These are phyloP conservation scores for Aspergillus pseudotamarii DNA, from an alignment of 2,329 filamentous ascomycete species.

Conservation along the genomic window DNA sequence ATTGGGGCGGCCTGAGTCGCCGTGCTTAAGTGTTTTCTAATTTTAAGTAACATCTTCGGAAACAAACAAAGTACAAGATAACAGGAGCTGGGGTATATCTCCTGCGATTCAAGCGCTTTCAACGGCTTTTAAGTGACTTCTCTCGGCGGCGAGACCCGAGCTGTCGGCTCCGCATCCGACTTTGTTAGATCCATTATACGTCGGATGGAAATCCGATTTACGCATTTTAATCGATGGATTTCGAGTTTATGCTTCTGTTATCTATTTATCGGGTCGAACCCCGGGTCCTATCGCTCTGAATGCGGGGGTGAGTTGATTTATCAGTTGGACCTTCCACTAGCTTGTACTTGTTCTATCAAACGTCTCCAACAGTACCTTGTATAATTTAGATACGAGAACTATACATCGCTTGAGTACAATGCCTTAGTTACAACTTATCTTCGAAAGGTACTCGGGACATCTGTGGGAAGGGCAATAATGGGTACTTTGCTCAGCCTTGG, in stretches of 20 bases:
- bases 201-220: background rate
- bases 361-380: too few relatives aligned
- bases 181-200: background rate
- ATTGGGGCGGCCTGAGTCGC: background rate
- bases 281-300: background rate
- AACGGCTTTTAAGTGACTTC: background rate
- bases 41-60: background rate
- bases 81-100: too few relatives aligned
- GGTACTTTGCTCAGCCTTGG: too few relatives aligned
- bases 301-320: background rate
- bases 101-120: background rate
- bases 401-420: too few relatives aligned
- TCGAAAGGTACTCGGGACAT: too few relatives aligned
- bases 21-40: background rate
- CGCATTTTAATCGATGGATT: background rate
- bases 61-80: background rate
- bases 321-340: too few relatives aligned
- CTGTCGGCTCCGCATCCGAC: background rate
- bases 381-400: too few relatives aligned
- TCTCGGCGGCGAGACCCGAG: background rate
- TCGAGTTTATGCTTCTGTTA: background rate
- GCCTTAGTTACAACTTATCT: too few relatives aligned
- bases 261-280: background rate
- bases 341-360: too few relatives aligned
- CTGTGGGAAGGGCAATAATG: too few relatives aligned